Base-by-base conservation (phyloP, 305 asterid genomes). In the Fraxinus angustifolia region DNA sequence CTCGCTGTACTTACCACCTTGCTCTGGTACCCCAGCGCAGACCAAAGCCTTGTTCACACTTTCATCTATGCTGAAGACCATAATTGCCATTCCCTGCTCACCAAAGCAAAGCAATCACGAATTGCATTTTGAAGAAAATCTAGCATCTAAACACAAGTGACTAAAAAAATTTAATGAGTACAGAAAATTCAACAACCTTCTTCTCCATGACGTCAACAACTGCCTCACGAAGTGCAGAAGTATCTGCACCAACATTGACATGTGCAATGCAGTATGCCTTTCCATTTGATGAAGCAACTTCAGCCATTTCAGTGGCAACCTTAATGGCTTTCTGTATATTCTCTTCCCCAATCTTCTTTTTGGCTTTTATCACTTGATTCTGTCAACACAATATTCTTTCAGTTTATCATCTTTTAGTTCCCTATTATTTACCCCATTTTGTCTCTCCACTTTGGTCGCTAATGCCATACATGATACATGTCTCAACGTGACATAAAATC, bases 161-260 rank as follows among this genome's bases (percentile, higher is more conserved):
- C 72, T 2, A 16, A 71, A 33, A 79, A 33, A 79, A 78, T 38
- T 62, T 1, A 78, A 65, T 34, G 67, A 48, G 8, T 14, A 60
- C 31, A 50, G 67, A 53, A 74, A 21, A 70, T 82, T 71, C 78
- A 73, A 76, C 76, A 75, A 94, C 97, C 97, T 94, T 93, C 85
- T 94, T 87, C 83, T 93, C 97, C 92, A 91, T 91, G 88, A 96
- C 96, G 91, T 93, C 91, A 81, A 96, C 91, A 84, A 94, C 98
- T 80, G 99, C 98, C 89, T 96, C 99, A n/a, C 99, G 95, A 58
- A 96, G 88, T 84, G 99, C 98, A 80, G 90, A n/a, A 73, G 97
- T 91, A 88, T 93, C 98, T 38, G 91, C 87, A 81, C 98, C 99
- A 82, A 96, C 98, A 78, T 89, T 87, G 33, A 93, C 95, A 77